Evolutionary conservation across 2,329 filamentous ascomycete species (phyloP).

Genomic region (Trichothecium roseum): DNA sequence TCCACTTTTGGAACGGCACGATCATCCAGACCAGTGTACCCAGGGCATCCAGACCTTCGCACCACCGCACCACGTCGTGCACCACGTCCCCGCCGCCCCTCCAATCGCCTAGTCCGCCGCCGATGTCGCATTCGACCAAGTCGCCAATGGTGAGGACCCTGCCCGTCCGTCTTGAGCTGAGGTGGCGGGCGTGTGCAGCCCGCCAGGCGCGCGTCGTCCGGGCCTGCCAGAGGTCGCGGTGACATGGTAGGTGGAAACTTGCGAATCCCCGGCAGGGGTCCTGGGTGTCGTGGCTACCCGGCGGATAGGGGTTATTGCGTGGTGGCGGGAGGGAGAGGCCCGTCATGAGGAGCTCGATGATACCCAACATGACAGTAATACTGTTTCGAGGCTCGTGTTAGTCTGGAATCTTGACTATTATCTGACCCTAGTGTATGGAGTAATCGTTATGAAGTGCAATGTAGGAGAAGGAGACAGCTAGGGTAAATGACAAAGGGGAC

Average conservation of each 20-base stretch:
- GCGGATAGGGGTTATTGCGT: too few relatives aligned
- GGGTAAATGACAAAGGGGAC: too few relatives aligned
- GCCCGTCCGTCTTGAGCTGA: neutral
- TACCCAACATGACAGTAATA: slow-evolving; percentile 6
- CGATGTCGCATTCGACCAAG: neutral
- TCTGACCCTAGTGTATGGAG: too few relatives aligned
- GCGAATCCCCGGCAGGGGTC: slow-evolving; percentile 3
- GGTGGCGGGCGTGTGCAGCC: neutral
- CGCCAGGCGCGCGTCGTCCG: slow-evolving; percentile 1
- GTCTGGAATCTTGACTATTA: too few relatives aligned
- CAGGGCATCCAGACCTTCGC: slow-evolving; percentile 1
- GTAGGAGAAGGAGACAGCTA: too few relatives aligned
- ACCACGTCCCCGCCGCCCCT: neutral
- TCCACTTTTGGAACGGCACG: slow-evolving; percentile 1
- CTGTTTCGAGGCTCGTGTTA: slow-evolving; percentile 3
- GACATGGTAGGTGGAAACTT: slow-evolving; percentile 7
- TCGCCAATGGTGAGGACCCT: slow-evolving; percentile 1
- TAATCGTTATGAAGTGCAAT: too few relatives aligned
- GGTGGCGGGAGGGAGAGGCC: slow-evolving; percentile 3
- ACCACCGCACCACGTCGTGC: slow-evolving; percentile 1
- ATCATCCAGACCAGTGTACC: slow-evolving; percentile 4
- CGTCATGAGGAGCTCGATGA: slow-evolving; percentile 9
- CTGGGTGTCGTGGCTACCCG: too few relatives aligned
- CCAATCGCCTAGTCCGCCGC: neutral
- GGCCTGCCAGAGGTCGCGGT: slow-evolving; percentile 10